Conservation (phyloP, 257 asterid genomes). For the Euphrasia confusa region DNA sequence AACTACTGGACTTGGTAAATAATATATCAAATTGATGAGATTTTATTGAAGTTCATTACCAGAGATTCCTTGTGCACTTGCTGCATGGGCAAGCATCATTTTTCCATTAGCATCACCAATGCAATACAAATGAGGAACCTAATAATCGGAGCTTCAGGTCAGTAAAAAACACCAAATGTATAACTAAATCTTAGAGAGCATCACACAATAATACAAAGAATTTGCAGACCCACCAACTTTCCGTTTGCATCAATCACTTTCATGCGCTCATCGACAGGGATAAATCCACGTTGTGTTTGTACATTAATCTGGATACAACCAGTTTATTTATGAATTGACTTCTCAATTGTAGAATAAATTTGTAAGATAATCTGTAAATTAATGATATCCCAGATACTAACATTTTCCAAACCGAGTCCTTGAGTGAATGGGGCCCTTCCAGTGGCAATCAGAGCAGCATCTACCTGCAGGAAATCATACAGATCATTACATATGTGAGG, state of each 20-base stretch:
- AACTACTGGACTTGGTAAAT: constrained; percentile 10
- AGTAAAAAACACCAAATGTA: constrained; percentile 22
- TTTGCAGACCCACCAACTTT: constrained; percentile 52
- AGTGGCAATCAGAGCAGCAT: constrained; percentile 96
- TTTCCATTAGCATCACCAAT: constrained; percentile 99
- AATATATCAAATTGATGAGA: constrained; percentile 20
- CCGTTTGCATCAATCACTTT: constrained; percentile 83
- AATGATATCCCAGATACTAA: constrained; percentile 35
- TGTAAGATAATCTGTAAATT: constrained; percentile 15
- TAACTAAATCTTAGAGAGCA: constrained; percentile 7
- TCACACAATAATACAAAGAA: constrained; percentile 7
- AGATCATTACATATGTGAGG: constrained; percentile 14
- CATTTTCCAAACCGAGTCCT: constrained; percentile 96
- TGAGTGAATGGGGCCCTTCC: constrained; percentile 95
- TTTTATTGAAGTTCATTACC: constrained; percentile 32
- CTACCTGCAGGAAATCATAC: constrained; percentile 58
- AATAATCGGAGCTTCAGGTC: constrained; percentile 18
- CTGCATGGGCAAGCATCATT: constrained; percentile 99
- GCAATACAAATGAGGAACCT: constrained; percentile 96
- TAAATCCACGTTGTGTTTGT: constrained; percentile 85
- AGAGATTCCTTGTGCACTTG: constrained; percentile 94
- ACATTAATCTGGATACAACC: constrained; percentile 60
- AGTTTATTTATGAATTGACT: constrained; percentile 16
- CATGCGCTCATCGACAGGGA: constrained; percentile 94
- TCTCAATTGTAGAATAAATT: constrained; percentile 16